Evolutionary conservation across 768 basidiomycete species (phyloP).

Genomic region (Kwoniella sp.): DNA sequence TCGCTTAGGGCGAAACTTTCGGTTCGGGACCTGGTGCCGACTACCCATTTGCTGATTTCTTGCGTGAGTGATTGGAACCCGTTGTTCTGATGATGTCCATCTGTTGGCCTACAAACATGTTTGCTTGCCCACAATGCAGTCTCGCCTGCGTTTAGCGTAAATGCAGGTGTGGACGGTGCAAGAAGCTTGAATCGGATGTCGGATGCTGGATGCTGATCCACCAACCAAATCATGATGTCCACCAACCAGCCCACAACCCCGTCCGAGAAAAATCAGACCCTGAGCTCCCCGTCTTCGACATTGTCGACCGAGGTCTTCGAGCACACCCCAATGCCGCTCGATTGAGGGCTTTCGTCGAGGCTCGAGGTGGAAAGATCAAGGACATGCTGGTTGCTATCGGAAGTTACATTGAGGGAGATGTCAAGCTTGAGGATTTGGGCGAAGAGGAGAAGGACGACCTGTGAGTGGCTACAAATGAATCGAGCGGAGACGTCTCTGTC

Average conservation of each 20-base stretch:
- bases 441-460: slow-evolving; percentile 51
- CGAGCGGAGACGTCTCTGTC: too few relatives aligned
- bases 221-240: too few relatives aligned
- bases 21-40: slow-evolving; percentile 41
- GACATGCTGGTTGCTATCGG: slow-evolving; percentile 48
- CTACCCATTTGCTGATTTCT: slow-evolving; percentile 44
- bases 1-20: slow-evolving; percentile 42
- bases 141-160: too few relatives aligned
- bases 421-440: slow-evolving; percentile 49
- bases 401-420: slow-evolving; percentile 46
- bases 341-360: slow-evolving; percentile 45
- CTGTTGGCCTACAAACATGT: too few relatives aligned
- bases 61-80: slow-evolving; percentile 37
- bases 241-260: slow-evolving; percentile 42
- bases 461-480: slow-evolving; percentile 29
- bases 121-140: too few relatives aligned
- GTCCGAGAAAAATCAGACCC: slow-evolving; percentile 38
- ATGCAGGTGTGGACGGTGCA: too few relatives aligned
- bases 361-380: slow-evolving; percentile 44
- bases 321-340: slow-evolving; percentile 45
- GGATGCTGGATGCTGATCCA: too few relatives aligned
- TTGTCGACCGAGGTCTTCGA: slow-evolving; percentile 48
- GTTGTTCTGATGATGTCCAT: too few relatives aligned
- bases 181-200: too few relatives aligned
- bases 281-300: slow-evolving; percentile 35